These are phyloP conservation scores for Oenanthe sinensis DNA, from an alignment of 129 eudicot species.

Conservation along the genomic window DNA sequence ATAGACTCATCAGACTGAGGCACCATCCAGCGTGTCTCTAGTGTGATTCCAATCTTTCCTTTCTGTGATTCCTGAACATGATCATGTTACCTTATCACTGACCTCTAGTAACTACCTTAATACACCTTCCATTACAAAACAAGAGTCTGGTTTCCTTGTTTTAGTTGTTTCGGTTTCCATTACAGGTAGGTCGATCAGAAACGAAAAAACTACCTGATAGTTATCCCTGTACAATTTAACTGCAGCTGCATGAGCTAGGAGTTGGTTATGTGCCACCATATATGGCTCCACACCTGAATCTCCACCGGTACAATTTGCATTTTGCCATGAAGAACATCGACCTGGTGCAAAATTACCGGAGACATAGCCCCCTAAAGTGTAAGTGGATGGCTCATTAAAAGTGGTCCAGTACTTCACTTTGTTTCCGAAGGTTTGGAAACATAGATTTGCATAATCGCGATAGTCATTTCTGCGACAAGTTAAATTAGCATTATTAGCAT, in stretches of 20 bases:
- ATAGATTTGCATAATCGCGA: slow-evolving; percentile 54
- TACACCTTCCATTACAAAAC: background rate
- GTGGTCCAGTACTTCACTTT: slow-evolving; percentile 67
- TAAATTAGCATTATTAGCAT: background rate
- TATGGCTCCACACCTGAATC: slow-evolving; percentile 69
- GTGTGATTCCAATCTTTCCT: slow-evolving; percentile 50
- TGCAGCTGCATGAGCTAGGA: slow-evolving; percentile 63
- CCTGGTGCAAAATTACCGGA: slow-evolving; percentile 51
- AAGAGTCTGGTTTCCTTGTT: background rate
- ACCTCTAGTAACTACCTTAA: background rate
- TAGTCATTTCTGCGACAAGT: slow-evolving; percentile 38
- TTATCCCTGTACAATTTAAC: slow-evolving; percentile 38
- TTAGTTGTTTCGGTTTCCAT: background rate
- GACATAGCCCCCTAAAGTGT: slow-evolving; percentile 30
- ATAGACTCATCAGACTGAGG: slow-evolving; percentile 31
- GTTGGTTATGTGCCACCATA: slow-evolving; percentile 43
- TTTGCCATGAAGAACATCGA: slow-evolving; percentile 39
- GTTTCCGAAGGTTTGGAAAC: slow-evolving; percentile 52
- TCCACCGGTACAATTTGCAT: slow-evolving; percentile 32
- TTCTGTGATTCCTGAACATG: slow-evolving; percentile 43
- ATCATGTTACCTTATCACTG: background rate
- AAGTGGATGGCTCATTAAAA: slow-evolving; percentile 54
- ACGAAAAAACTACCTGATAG: slow-evolving; percentile 29
- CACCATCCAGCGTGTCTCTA: slow-evolving; percentile 47
- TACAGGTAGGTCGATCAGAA: background rate